Conservation (phyloP, 2,329 filamentous ascomycete genomes). For the Paraphaeosphaeria minitans region DNA sequence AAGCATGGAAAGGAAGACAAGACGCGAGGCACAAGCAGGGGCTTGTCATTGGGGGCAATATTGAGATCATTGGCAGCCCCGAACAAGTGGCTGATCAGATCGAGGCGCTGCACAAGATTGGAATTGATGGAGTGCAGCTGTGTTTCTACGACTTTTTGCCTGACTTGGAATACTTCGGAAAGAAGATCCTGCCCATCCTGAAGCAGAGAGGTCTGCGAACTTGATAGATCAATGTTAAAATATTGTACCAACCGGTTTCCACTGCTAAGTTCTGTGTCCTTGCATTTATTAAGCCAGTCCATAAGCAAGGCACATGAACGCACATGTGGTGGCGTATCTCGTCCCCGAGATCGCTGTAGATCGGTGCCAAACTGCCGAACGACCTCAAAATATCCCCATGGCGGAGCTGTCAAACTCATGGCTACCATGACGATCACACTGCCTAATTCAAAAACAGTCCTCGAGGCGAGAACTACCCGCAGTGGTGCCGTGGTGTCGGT, state of each 20-base stretch:
- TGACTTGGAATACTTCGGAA: not conserved
- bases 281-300: not conserved
- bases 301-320: not conserved
- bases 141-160: constrained; percentile 2
- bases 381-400: not conserved
- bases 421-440: not conserved
- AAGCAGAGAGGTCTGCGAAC: not conserved
- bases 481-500: not conserved
- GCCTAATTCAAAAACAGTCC: not conserved
- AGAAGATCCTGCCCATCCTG: not conserved
- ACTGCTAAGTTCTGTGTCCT: not conserved
- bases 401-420: not conserved
- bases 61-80: not conserved
- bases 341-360: no score
- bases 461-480: not conserved
- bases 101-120: not conserved
- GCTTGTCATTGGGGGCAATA: not conserved
- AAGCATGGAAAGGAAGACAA: not conserved
- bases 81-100: not conserved
- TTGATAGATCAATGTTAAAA: not conserved
- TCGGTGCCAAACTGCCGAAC: no score
- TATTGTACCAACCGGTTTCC: no score
- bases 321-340: no score
- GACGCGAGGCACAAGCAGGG: not conserved
- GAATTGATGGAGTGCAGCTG: not conserved